phyloP scores from a whole-genome alignment of 1,284 basidiomycete species.

The Moesziomyces parantarcticus region DNA sequence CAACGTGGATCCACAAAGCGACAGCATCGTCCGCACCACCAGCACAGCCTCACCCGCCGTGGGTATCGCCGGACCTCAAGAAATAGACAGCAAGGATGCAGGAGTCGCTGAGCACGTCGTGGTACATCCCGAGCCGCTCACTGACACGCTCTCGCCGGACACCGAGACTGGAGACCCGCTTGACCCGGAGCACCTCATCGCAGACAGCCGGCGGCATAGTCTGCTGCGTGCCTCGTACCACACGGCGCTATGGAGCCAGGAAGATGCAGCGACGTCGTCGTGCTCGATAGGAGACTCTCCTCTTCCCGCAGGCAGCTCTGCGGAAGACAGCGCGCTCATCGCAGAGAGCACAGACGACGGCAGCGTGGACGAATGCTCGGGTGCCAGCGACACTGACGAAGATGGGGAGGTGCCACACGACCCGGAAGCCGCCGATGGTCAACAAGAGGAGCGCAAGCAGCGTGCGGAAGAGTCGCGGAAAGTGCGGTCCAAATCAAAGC shows the following conservation, averaged over 20 bases:
- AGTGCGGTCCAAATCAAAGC: conserved; percentile 17
- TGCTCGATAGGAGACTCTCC: conserved; percentile 1
- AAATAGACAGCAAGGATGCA: background rate
- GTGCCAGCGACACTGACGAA: background rate
- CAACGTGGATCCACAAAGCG: background rate
- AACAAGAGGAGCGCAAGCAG: background rate
- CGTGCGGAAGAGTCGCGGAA: background rate
- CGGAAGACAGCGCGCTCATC: background rate
- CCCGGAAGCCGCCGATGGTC: background rate
- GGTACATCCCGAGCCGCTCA: background rate
- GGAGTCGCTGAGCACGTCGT: background rate
- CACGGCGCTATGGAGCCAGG: conserved; percentile 35
- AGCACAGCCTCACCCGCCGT: background rate
- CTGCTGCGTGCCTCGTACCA: conserved; percentile 40
- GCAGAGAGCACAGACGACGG: background rate
- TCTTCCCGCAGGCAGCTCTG: background rate
- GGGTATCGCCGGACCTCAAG: background rate
- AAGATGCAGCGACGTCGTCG: conserved; percentile 14
- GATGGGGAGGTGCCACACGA: background rate
- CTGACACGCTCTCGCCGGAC: background rate
- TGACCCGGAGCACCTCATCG: background rate
- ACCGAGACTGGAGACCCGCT: background rate
- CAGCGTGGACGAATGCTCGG: background rate
- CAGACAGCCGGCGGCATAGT: background rate
- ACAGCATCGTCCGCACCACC: background rate